Conservation (phyloP, 1,139 yeast genomes). For the Saccharomyces uvarum region DNA sequence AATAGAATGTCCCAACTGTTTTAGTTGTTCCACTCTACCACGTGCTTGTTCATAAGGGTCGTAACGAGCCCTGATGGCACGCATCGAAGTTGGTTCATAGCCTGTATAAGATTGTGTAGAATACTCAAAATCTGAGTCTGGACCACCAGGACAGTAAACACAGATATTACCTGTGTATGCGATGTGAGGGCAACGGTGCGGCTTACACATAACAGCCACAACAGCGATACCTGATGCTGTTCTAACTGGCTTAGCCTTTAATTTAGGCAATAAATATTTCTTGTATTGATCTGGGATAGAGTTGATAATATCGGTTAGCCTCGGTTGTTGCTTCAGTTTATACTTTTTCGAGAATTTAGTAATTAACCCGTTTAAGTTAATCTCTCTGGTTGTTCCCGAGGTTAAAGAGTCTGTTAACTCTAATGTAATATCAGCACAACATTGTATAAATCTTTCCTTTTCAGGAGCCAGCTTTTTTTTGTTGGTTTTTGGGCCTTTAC, state of each 20-base stretch:
- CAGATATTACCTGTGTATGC: slow-evolving; percentile 98
- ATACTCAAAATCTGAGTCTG: slow-evolving; percentile 95
- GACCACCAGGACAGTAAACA: slow-evolving; percentile 99
- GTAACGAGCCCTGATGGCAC: slow-evolving; percentile 94
- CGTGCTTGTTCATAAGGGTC: slow-evolving; percentile 98
- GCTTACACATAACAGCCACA: slow-evolving; percentile 98
- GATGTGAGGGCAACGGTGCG: slow-evolving; percentile 97
- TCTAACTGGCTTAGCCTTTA: slow-evolving; percentile 95
- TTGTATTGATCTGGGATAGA: slow-evolving; percentile 95
- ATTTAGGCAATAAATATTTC: slow-evolving; percentile 81
- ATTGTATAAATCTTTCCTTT: slow-evolving; percentile 84
- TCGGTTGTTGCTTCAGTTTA: slow-evolving; percentile 84
- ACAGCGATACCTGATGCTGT: slow-evolving; percentile 98
- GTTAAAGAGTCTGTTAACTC: slow-evolving; percentile 75
- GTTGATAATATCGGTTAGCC: slow-evolving; percentile 87
- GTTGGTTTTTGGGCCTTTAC: slow-evolving; percentile 33
- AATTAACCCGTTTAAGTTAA: slow-evolving; percentile 84
- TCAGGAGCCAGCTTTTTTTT: slow-evolving; percentile 70
- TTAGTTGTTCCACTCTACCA: slow-evolving; percentile 91
- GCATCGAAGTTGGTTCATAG: slow-evolving; percentile 97
- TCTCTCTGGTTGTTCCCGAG: slow-evolving; percentile 53
- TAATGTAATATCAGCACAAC: slow-evolving; percentile 86
- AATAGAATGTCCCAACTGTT: slow-evolving; percentile 91
- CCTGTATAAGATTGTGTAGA: slow-evolving; percentile 98
- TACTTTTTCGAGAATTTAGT: slow-evolving; percentile 82